phyloP scores from a whole-genome alignment of 306 rosid species.

The Hippophae gyantsensis region DNA sequence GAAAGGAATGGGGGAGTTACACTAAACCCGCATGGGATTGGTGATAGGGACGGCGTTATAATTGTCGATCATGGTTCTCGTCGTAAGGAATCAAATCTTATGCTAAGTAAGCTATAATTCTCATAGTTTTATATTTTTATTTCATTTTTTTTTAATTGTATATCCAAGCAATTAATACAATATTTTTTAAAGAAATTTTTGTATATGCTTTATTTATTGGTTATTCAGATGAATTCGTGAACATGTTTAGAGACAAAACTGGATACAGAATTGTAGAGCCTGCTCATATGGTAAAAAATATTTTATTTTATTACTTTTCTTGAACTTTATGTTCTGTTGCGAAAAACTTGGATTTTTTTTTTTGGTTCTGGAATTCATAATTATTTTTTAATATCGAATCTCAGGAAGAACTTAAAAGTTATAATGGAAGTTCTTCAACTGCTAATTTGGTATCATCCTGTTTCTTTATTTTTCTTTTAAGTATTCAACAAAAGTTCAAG shows the following conservation, averaged over 20 bases:
- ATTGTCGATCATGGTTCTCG: constrained; percentile 96
- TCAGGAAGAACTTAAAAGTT: no score
- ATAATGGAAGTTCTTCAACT: no score
- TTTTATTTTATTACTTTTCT: neutral
- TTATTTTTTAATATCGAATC: no score
- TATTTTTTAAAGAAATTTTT: no score
- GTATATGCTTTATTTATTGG: no score
- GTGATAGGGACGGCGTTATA: constrained; percentile 52
- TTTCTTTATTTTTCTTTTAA: no score
- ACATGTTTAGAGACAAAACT: constrained; percentile 66
- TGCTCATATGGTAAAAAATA: constrained; percentile 73
- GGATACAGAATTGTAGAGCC: constrained; percentile 81
- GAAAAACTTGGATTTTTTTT: no score
- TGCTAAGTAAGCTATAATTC: constrained; percentile 57
- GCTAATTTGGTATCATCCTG: no score
- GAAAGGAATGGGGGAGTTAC: constrained; percentile 25
- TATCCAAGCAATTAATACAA: neutral
- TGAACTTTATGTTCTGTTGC: no score
- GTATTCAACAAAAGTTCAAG: no score
- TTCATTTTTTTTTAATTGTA: neutral
- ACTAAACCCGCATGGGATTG: constrained; percentile 28
- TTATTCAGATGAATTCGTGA: constrained; percentile 69
- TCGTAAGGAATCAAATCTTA: constrained; percentile 74
- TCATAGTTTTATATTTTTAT: neutral
- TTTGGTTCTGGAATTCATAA: no score